Base-by-base conservation (phyloP, 768 basidiomycete genomes). In the Termitomyces sp. region DNA sequence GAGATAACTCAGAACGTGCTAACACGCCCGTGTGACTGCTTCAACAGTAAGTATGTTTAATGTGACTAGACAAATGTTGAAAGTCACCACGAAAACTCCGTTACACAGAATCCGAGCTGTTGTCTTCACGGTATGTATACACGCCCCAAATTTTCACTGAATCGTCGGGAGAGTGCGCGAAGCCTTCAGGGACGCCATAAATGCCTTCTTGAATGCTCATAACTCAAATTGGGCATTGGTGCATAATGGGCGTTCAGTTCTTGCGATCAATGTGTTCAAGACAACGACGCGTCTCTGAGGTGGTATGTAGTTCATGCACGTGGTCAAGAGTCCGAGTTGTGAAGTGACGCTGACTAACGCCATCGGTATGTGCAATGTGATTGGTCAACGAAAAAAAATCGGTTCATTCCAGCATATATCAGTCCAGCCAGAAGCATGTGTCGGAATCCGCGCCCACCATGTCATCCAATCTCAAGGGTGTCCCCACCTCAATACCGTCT, bases 401-500 rank as follows among this genome's bases (percentile, higher is more conserved):
- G 66, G 69, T 71, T 75, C 72, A 75, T 74, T 69, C 38, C 48
- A 38, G 49, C n/a, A 16, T 50, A 61, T 61, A 59, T 58, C 30
- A 59, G 38, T 57, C 35, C 4, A 49, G 20, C 40, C 18, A 36
- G 38, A 12, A 12, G 50, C 35, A 57, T 26, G 60, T 26, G 40
- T 40, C 13, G 57, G 52, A 63, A 67, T 72, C 56, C 73, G 71
- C 57, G 57, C 72, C 51, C 70, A 66, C 63, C 58, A 77, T 76
- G 76, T 67, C 69, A 18, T n/a, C 26, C 38, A 40, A 41, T 54
- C 40, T 41, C n/a, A n/a, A 43, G 36, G 71, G 78, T n/a, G 60
- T 71, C 4, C 68, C 73, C 48, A 75, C 74, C 28, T 69, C 73
- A 8, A 63, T 78, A 47, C 75, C 86, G 20, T 79, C 82, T 60